phyloP scores from a whole-genome alignment of 1,139 yeast genomes.

The Candida mesenterica region DNA sequence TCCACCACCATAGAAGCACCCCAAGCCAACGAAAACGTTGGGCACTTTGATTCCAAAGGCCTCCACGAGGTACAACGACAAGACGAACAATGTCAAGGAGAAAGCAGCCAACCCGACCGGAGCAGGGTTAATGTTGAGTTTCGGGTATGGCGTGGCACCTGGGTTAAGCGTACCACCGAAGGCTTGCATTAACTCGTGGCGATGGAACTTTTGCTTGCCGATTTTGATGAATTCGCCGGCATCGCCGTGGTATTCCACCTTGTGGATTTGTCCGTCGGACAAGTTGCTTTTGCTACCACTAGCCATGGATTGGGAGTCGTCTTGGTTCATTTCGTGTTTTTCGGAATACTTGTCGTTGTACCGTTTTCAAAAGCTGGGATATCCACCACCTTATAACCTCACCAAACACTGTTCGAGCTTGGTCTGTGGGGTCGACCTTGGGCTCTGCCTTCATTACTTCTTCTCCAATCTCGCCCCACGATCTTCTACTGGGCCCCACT shows the following conservation, averaged over 20 bases:
- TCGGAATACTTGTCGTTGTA: too few relatives aligned
- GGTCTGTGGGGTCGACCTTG: too few relatives aligned
- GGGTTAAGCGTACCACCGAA: slow-evolving; percentile 75
- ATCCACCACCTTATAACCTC: too few relatives aligned
- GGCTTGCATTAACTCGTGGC: slow-evolving; percentile 60
- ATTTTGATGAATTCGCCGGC: slow-evolving; percentile 17
- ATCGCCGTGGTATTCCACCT: slow-evolving; percentile 7
- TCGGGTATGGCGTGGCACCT: slow-evolving; percentile 62
- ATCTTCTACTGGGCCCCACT: too few relatives aligned
- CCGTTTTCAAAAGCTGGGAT: too few relatives aligned
- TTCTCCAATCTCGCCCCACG: too few relatives aligned
- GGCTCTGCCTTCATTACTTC: too few relatives aligned
- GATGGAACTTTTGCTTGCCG: slow-evolving; percentile 35
- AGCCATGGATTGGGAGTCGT: slow-evolving; percentile 8
- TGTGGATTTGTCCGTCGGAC: not conserved
- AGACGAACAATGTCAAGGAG: slow-evolving; percentile 80
- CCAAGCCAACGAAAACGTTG: slow-evolving; percentile 67
- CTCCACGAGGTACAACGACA: slow-evolving; percentile 53
- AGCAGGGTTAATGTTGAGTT: slow-evolving; percentile 78
- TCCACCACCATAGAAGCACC: slow-evolving; percentile 84
- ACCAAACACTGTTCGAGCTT: too few relatives aligned
- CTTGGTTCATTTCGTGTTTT: slow-evolving; percentile 8
- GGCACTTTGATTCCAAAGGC: slow-evolving; percentile 58
- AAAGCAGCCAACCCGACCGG: slow-evolving; percentile 84
- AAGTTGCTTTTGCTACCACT: slow-evolving; percentile 6